These are phyloP conservation scores for Amanita jacksonii DNA, from an alignment of 768 basidiomycete genomes.

Conservation along the genomic window DNA sequence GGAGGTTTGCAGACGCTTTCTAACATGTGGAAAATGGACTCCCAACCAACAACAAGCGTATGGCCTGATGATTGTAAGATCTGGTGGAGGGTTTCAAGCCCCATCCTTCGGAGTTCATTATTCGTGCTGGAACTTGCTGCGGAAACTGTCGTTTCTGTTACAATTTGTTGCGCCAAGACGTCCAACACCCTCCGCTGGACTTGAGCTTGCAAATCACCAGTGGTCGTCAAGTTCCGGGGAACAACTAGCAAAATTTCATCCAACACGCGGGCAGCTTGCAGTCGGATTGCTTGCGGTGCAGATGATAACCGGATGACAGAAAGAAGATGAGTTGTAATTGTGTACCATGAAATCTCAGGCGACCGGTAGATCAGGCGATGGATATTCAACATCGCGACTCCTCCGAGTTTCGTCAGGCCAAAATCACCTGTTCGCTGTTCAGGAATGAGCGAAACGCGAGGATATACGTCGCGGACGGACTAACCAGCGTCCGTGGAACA, in stretches of 20 bases:
- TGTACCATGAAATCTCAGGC: conserved; percentile 77
- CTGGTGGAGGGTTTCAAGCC: conserved; percentile 80
- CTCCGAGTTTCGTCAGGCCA: conserved; percentile 80
- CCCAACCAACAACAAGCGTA: conserved; percentile 89
- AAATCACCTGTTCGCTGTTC: conserved; percentile 82
- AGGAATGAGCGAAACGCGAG: conserved; percentile 1
- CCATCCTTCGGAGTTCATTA: conserved; percentile 81
- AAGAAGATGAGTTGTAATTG: conserved; percentile 72
- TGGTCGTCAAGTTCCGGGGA: conserved; percentile 55
- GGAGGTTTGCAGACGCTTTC: conserved; percentile 73
- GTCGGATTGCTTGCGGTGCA: conserved; percentile 70
- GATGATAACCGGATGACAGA: conserved; percentile 58
- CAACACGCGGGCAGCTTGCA: conserved; percentile 83
- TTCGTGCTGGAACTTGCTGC: conserved; percentile 31
- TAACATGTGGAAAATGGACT: conserved; percentile 86
- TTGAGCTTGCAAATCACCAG: conserved; percentile 52
- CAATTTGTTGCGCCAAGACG: conserved; percentile 74
- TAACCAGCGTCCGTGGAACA: conserved; percentile 65
- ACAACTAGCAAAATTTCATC: conserved; percentile 78
- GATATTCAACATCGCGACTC: conserved; percentile 74
- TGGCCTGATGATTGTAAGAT: conserved; percentile 90
- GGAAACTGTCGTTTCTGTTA: conserved; percentile 31
- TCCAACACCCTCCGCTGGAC: conserved; percentile 82
- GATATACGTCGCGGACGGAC: conserved; percentile 17
- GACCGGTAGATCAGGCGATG: conserved; percentile 80